These are phyloP conservation scores for Plasmodium gonderi DNA, from an alignment of 169 alveolate genomes.

Conservation along the genomic window DNA sequence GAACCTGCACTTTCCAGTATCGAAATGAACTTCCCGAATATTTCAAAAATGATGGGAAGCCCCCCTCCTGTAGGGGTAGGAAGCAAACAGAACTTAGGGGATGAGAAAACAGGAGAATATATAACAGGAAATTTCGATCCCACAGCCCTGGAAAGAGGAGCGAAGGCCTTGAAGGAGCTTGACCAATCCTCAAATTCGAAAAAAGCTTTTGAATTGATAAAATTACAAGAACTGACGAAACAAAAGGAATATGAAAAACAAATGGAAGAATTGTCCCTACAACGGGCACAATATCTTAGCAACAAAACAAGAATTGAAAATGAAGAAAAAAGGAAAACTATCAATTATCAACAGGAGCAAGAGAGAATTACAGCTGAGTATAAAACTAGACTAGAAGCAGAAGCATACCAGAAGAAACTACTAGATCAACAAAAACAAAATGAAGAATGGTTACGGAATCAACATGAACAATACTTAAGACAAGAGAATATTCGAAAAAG, in stretches of 20 bases:
- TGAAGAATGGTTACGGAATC: slow-evolving; percentile 93
- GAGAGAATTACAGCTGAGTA: slow-evolving; percentile 95
- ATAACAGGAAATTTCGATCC: slow-evolving; percentile 92
- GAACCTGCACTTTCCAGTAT: not conserved
- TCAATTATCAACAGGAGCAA: slow-evolving; percentile 93
- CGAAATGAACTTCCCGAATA: slow-evolving; percentile 58
- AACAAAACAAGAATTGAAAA: slow-evolving; percentile 88
- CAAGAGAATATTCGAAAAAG: slow-evolving; percentile 92
- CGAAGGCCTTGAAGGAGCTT: slow-evolving; percentile 96
- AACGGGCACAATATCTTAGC: slow-evolving; percentile 75
- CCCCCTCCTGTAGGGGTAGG: not conserved
- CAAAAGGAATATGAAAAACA: slow-evolving; percentile 94
- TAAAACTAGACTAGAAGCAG: slow-evolving; percentile 92
- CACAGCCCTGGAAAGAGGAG: slow-evolving; percentile 98
- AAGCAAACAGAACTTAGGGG: not conserved
- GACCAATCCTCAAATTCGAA: slow-evolving; percentile 94
- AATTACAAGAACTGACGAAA: slow-evolving; percentile 95
- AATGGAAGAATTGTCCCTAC: slow-evolving; percentile 86
- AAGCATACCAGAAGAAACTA: slow-evolving; percentile 92
- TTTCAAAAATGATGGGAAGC: slow-evolving; percentile 21
- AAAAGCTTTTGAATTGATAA: slow-evolving; percentile 95
- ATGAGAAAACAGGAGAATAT: slow-evolving; percentile 16
- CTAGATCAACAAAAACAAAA: slow-evolving; percentile 94
- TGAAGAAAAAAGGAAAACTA: slow-evolving; percentile 93
- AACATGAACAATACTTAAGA: slow-evolving; percentile 92